phyloP scores from a whole-genome alignment of 2,329 filamentous ascomycete genomes.

The Simplicillium sp. region DNA sequence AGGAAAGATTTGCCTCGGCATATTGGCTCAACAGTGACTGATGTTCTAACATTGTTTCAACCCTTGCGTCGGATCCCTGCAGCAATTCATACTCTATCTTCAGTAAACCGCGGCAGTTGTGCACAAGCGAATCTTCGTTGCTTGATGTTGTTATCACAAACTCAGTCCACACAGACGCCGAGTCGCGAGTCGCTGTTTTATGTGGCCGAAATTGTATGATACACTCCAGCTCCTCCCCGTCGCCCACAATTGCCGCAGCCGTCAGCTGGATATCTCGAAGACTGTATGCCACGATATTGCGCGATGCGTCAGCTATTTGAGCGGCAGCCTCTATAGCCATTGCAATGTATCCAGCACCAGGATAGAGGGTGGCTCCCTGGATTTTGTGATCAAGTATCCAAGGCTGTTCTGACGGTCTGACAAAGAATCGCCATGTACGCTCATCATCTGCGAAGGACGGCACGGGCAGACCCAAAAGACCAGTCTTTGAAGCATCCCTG shows the following conservation, averaged over 20 bases:
- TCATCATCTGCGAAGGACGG: slow-evolving; percentile 12
- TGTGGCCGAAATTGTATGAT: slow-evolving; percentile 31
- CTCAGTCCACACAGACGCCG: too few relatives aligned
- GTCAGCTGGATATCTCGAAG: not conserved
- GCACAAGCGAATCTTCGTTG: too few relatives aligned
- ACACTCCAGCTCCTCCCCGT: slow-evolving; percentile 17
- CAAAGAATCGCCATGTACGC: slow-evolving; percentile 15
- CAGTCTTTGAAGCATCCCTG: slow-evolving; percentile 21
- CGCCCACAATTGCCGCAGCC: not conserved
- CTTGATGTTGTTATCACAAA: too few relatives aligned
- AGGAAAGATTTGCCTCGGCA: too few relatives aligned
- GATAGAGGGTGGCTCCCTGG: slow-evolving; percentile 25
- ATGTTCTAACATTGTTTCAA: too few relatives aligned
- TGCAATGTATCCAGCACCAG: slow-evolving; percentile 23
- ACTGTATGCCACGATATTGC: not conserved
- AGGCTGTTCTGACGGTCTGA: slow-evolving; percentile 13
- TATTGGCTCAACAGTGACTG: too few relatives aligned
- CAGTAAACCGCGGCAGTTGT: too few relatives aligned
- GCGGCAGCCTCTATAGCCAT: slow-evolving; percentile 20
- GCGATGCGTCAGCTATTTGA: slow-evolving; percentile 1
- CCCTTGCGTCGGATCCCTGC: too few relatives aligned
- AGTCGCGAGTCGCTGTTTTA: slow-evolving; percentile 29
- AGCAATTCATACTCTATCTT: too few relatives aligned
- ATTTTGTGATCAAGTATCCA: slow-evolving; percentile 30
- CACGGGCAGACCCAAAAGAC: slow-evolving; percentile 25